Conservation (phyloP, 2,329 filamentous ascomycete genomes). For the Zymoseptoria tritici region DNA sequence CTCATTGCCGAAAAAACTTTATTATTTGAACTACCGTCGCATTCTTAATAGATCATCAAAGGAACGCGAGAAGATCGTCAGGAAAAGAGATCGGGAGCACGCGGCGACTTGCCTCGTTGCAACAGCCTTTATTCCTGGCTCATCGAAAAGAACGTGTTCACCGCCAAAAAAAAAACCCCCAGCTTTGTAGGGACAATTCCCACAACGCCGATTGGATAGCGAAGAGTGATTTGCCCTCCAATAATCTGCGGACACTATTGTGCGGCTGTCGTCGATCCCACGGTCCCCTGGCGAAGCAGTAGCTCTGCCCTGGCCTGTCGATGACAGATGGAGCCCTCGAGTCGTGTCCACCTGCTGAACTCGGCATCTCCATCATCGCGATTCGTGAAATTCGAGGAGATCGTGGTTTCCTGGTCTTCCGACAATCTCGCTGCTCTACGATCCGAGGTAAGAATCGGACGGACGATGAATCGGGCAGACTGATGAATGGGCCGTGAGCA, state of each 20-base stretch:
- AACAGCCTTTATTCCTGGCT: too few relatives aligned
- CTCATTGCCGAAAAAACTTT: too few relatives aligned
- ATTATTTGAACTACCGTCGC: background rate
- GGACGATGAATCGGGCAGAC: background rate
- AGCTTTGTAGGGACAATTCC: too few relatives aligned
- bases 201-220: too few relatives aligned
- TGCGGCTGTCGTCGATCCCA: too few relatives aligned
- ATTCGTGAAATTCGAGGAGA: background rate
- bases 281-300: too few relatives aligned
- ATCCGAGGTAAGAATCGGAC: background rate
- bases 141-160: too few relatives aligned
- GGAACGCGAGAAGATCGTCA: background rate
- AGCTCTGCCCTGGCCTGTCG: too few relatives aligned
- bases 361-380: background rate
- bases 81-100: background rate
- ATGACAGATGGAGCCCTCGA: background rate
- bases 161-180: too few relatives aligned
- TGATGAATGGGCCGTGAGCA: background rate
- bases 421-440: background rate
- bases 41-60: background rate
- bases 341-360: background rate
- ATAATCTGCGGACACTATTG: too few relatives aligned
- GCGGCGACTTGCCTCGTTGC: too few relatives aligned
- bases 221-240: too few relatives aligned
- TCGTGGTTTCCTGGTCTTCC: background rate